phyloP scores from a whole-genome alignment of 2,329 filamentous ascomycete species.

The Epichloe bromicola region DNA sequence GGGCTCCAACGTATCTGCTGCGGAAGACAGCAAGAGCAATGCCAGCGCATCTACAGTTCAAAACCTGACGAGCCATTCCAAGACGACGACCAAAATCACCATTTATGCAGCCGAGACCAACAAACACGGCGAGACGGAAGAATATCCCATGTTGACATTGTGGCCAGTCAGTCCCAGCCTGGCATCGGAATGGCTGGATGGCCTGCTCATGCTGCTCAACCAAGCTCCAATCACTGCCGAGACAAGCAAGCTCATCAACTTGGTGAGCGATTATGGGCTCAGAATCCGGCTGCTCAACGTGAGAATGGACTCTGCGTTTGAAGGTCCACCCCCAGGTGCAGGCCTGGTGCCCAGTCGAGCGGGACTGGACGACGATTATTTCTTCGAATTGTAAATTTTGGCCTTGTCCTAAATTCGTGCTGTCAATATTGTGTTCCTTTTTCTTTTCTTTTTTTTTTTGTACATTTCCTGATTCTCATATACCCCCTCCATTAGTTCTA shows the following conservation, averaged over 20 bases:
- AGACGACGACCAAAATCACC: conserved; percentile 71
- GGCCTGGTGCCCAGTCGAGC: conserved; percentile 70
- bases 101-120: conserved; percentile 47
- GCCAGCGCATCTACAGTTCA: conserved; percentile 30
- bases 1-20: conserved; percentile 76
- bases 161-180: conserved; percentile 68
- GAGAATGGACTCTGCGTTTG: conserved; percentile 63
- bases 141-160: conserved; percentile 68
- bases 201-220: conserved; percentile 84
- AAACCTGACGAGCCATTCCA: conserved; percentile 19
- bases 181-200: conserved; percentile 94
- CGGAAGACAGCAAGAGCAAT: conserved; percentile 34
- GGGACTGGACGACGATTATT: conserved; percentile 85
- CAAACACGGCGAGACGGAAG: conserved; percentile 30
- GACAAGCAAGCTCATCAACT: conserved; percentile 75
- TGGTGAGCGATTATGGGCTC: conserved; percentile 81
- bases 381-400: conserved; percentile 55
- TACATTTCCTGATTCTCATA: not conserved
- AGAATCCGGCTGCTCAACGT: conserved; percentile 91
- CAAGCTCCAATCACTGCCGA: conserved; percentile 95
- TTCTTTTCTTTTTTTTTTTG: not conserved
- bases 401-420: no score
- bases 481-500: not conserved
- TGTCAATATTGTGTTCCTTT: not conserved
- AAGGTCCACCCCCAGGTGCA: conserved; percentile 52